Percentiles rank a stretch among this genome's conserved stretches.
These are phyloP conservation scores for Nannizziopsis barbatae DNA, from an alignment of 2,329 filamentous ascomycete species.

Conservation along the genomic window DNA sequence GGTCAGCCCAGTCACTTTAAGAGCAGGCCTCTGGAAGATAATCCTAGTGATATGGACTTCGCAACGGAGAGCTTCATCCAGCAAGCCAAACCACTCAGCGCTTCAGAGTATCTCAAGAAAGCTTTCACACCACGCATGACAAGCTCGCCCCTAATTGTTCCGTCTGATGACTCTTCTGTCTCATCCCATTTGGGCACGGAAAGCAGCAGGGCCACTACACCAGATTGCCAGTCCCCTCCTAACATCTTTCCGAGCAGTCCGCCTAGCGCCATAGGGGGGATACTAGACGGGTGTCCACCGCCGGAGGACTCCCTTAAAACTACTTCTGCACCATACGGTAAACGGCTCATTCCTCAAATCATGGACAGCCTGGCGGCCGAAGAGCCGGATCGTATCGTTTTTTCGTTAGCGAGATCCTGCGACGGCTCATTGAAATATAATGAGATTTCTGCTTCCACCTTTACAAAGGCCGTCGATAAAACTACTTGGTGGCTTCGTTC, in stretches of 20 bases:
- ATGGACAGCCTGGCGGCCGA: constrained; percentile 2
- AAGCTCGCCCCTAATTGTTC: too few species aligned
- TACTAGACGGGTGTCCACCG: too few species aligned
- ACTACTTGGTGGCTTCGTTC: too few species aligned
- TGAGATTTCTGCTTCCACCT: too few species aligned
- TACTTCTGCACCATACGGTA: not conserved
- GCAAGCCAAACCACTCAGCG: not conserved
- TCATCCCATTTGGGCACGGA: not conserved
- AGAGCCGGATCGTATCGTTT: not conserved
- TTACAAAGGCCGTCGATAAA: too few species aligned
- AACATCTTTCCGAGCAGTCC: too few species aligned
- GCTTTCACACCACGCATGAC: not conserved
- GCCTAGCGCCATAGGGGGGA: too few species aligned
- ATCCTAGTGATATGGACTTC: not conserved
- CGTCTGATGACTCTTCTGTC: not conserved
- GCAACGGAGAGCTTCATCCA: not conserved
- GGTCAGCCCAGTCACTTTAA: not conserved
- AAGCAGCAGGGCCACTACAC: not conserved
- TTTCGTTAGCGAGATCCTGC: not conserved
- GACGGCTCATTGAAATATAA: too few species aligned
- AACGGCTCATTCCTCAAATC: constrained; percentile 2
- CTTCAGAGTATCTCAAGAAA: not conserved
- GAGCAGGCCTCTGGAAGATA: not conserved
- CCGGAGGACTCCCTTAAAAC: too few species aligned
- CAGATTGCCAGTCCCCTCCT: too few species aligned